Evolutionary conservation across 257 asterid genomes (phyloP).

Genomic region (Salvia splendens): DNA sequence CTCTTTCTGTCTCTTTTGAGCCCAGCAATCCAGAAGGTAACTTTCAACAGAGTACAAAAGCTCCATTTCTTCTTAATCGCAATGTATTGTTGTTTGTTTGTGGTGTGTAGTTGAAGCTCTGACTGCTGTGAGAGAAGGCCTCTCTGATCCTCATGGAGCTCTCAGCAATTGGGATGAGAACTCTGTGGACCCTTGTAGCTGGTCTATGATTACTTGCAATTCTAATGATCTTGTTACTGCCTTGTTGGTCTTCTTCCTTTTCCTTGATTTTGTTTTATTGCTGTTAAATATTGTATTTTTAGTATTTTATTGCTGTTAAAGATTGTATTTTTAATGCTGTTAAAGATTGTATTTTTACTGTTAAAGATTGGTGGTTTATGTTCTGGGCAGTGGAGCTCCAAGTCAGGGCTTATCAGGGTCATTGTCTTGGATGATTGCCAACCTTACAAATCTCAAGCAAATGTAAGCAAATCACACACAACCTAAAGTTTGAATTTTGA

Average conservation of each 20-base stretch:
- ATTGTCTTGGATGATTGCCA: slow-evolving; percentile 72
- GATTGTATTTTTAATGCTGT: background rate
- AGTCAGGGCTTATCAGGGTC: slow-evolving; percentile 94
- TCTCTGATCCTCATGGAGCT: slow-evolving; percentile 83
- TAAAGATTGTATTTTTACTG: background rate
- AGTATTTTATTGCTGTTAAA: background rate
- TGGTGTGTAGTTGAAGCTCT: slow-evolving; percentile 70
- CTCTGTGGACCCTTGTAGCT: slow-evolving; percentile 94
- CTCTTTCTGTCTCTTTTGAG: slow-evolving; percentile 51
- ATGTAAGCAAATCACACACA: slow-evolving; percentile 50
- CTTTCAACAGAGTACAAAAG: background rate
- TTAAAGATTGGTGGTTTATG: slow-evolving; percentile 8
- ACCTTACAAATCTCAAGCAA: slow-evolving; percentile 94
- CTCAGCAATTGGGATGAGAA: slow-evolving; percentile 89
- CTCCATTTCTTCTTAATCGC: background rate
- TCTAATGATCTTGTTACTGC: slow-evolving; percentile 74
- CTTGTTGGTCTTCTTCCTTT: slow-evolving; percentile 44
- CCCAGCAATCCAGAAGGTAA: slow-evolving; percentile 87
- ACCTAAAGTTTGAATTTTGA: background rate
- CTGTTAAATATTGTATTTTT: background rate
- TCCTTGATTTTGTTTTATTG: background rate
- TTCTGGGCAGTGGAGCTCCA: slow-evolving; percentile 79
- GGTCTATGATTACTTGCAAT: slow-evolving; percentile 96
- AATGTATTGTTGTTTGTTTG: background rate
- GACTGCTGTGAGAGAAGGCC: slow-evolving; percentile 49